Evolutionary conservation across 139 green algal species (phyloP).

Genomic region (Pycnococcus provasolii): DNA sequence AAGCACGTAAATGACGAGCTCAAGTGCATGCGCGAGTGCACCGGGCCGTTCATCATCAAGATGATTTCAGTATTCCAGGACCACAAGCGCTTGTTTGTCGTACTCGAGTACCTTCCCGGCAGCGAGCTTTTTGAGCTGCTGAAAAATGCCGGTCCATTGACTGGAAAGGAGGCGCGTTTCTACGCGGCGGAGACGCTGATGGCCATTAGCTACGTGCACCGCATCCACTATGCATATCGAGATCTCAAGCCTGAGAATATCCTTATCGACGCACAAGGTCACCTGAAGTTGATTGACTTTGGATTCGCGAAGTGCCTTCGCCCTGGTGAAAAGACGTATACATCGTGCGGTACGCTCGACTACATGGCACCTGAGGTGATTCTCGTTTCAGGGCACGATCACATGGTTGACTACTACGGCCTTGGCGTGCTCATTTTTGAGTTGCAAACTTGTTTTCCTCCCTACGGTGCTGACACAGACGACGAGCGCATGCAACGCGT

Average conservation of each 20-base stretch:
- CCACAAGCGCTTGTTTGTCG: conserved; percentile 10
- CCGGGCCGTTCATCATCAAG: conserved; percentile 16
- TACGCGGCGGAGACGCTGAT: conserved; percentile 27
- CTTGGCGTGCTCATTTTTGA: conserved; percentile 75
- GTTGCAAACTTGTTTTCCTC: conserved; percentile 61
- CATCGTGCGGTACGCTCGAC: conserved; percentile 72
- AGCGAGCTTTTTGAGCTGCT: conserved; percentile 22
- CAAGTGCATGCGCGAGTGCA: not conserved
- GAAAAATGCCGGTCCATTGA: not conserved
- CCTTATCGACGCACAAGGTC: conserved; percentile 58
- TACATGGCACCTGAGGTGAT: conserved; percentile 67
- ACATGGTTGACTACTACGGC: conserved; percentile 66
- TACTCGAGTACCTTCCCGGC: conserved; percentile 19
- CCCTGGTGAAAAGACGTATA: conserved; percentile 52
- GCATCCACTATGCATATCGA: conserved; percentile 16
- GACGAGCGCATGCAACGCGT: conserved; percentile 32
- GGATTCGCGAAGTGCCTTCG: conserved; percentile 68
- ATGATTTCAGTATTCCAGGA: conserved; percentile 17
- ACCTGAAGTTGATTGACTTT: conserved; percentile 73
- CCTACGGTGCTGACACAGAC: conserved; percentile 53
- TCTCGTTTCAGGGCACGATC: conserved; percentile 55
- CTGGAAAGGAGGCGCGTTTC: conserved; percentile 16
- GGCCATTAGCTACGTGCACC: conserved; percentile 28
- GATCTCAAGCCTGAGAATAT: conserved; percentile 52
- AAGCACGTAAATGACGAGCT: conserved; percentile 17